phyloP scores from a whole-genome alignment of 768 basidiomycete genomes.

The Boletus rex-veris region DNA sequence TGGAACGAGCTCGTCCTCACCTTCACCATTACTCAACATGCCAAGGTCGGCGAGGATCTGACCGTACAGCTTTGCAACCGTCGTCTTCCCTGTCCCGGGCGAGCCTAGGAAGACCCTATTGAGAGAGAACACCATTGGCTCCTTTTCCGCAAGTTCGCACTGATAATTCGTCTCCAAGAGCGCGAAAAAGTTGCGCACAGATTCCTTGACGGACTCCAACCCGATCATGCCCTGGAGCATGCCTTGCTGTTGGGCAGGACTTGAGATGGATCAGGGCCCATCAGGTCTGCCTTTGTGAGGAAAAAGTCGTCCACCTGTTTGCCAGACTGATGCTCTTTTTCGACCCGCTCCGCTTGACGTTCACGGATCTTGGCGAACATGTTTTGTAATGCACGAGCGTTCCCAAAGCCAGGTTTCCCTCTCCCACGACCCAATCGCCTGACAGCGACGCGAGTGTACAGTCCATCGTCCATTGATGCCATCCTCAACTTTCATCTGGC shows the following conservation, averaged over 20 bases:
- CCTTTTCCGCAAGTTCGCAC: conserved; percentile 54
- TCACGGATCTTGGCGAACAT: conserved; percentile 45
- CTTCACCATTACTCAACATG: conserved; percentile 71
- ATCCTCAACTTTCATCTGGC: conserved; percentile 54
- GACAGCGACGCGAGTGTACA: conserved; percentile 55
- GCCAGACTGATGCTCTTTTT: conserved; percentile 40
- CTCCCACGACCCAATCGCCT: conserved; percentile 61
- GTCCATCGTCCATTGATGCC: conserved; percentile 50
- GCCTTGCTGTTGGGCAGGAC: conserved; percentile 44
- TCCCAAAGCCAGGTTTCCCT: conserved; percentile 60
- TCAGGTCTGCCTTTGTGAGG: conserved; percentile 52
- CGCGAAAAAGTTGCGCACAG: conserved; percentile 47
- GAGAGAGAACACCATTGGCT: conserved; percentile 51
- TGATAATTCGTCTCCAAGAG: conserved; percentile 53
- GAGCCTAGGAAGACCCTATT: conserved; percentile 67
- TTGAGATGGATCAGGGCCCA: conserved; percentile 61
- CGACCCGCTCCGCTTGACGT: conserved; percentile 53
- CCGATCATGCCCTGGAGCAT: conserved; percentile 58
- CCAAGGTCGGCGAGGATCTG: conserved; percentile 59
- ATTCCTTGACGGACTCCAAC: conserved; percentile 53
- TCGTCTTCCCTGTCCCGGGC: conserved; percentile 72
- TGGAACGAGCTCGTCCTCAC: conserved; percentile 30
- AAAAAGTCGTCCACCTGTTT: conserved; percentile 47
- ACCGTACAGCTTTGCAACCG: conserved; percentile 67
- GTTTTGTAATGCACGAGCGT: conserved; percentile 60